A percentile compares a stretch with the other conserved stretches of the same genome.
Evolutionary conservation across 2,329 filamentous ascomycete genomes (phyloP).

Genomic region (Colletotrichum orbiculare): DNA sequence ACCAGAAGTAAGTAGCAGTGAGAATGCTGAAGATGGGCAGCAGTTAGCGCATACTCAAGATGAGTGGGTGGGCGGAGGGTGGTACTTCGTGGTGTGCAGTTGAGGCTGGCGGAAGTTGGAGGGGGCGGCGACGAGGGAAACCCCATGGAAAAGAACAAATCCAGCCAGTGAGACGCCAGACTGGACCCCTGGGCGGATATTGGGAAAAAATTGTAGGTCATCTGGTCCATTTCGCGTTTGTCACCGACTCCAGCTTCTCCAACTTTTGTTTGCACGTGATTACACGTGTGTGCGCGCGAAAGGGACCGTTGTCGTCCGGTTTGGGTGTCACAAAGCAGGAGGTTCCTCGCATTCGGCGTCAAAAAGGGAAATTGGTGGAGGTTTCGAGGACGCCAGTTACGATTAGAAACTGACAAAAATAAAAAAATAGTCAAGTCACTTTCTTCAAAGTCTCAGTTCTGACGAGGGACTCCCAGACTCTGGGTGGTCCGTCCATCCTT

Average conservation of each 20-base stretch:
- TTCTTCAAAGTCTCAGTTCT: constrained; percentile 3
- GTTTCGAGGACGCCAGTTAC: not conserved
- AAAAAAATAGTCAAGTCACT: not conserved
- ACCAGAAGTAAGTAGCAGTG: too few relatives aligned
- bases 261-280: constrained; percentile 31
- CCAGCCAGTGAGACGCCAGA: not conserved
- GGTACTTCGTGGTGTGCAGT: not conserved
- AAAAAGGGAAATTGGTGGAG: too few relatives aligned
- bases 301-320: not conserved
- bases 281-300: not conserved
- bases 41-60: not conserved
- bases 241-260: constrained; percentile 16
- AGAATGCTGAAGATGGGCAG: too few relatives aligned
- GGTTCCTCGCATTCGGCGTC: too few relatives aligned
- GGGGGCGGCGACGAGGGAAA: not conserved
- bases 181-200: constrained; percentile 30
- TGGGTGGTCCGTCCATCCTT: not conserved
- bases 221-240: constrained; percentile 8
- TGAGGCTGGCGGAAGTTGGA: constrained; percentile 4
- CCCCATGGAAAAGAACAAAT: constrained; percentile 10
- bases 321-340: not conserved
- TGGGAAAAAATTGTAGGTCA: constrained; percentile 31
- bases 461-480: constrained; percentile 3
- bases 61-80: not conserved
- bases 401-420: not conserved